These are phyloP conservation scores for Ascochyta viciae-villosae DNA, from an alignment of 2,329 filamentous ascomycete species.

Conservation along the genomic window DNA sequence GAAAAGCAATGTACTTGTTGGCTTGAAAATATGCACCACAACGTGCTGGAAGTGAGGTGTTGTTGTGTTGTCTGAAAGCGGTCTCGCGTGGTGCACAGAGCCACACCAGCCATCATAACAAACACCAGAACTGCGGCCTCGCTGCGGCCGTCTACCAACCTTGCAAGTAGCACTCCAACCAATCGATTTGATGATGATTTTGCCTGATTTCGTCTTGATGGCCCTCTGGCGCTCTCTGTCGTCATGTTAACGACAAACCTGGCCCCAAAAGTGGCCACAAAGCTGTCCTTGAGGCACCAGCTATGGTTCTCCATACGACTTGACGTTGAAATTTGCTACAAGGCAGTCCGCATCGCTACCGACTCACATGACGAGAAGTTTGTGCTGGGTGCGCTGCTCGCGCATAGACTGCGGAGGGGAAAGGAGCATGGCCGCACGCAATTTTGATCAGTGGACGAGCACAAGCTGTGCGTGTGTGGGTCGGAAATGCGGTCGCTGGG, in stretches of 20 bases:
- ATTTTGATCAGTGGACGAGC: slow-evolving; percentile 50
- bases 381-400: slow-evolving; percentile 49
- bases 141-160: slow-evolving; percentile 39
- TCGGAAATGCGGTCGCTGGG: slow-evolving; percentile 40
- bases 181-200: slow-evolving; percentile 38
- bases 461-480: slow-evolving; percentile 47
- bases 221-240: slow-evolving; percentile 25
- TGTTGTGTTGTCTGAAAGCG: slow-evolving; percentile 36
- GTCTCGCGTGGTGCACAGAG: slow-evolving; percentile 40
- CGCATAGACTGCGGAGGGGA: slow-evolving; percentile 42
- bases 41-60: slow-evolving; percentile 30
- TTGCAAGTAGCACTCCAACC: slow-evolving; percentile 40
- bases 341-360: slow-evolving; percentile 44
- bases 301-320: slow-evolving; percentile 23
- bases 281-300: slow-evolving; percentile 14
- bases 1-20: slow-evolving; percentile 3
- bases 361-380: slow-evolving; percentile 50
- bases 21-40: slow-evolving; percentile 2
- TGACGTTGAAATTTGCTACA: slow-evolving; percentile 52
- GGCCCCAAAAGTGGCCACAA: slow-evolving; percentile 26
- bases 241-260: slow-evolving; percentile 27
- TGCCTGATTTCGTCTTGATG: slow-evolving; percentile 26
- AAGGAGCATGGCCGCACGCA: slow-evolving; percentile 44
- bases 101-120: slow-evolving; percentile 43
- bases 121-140: slow-evolving; percentile 43